Percentiles rank a stretch among this genome's conserved stretches.
These are phyloP conservation scores for Bolboschoenus planiculmis DNA, from an alignment of 176 grass and related monocot genomes.

Conservation along the genomic window DNA sequence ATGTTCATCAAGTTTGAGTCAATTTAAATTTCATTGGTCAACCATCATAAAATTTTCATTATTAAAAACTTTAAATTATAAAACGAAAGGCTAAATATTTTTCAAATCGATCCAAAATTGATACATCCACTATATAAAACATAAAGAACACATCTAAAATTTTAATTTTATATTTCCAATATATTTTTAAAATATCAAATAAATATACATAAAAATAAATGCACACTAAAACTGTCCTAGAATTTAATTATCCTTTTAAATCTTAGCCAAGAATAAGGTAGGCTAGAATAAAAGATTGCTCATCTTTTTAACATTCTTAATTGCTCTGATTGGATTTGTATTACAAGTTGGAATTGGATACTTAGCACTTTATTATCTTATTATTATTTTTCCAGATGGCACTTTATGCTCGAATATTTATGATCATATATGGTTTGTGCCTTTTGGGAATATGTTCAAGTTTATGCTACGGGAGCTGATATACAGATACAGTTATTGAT, in stretches of 20 bases:
- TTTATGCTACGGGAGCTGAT: neutral
- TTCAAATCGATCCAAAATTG: no score
- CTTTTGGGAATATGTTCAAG: neutral
- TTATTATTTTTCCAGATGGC: neutral
- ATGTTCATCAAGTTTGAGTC: neutral
- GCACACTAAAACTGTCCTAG: no score
- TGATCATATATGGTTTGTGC: neutral
- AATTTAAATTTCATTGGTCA: neutral
- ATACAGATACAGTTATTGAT: no score
- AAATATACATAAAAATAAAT: no score
- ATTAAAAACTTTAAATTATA: no score
- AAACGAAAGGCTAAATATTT: no score
- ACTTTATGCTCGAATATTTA: neutral
- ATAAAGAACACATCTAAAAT: no score
- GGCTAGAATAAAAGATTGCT: neutral
- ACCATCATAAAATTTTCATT: neutral
- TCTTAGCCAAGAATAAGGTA: neutral
- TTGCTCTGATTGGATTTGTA: neutral
- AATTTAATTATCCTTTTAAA: neutral
- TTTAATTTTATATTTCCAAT: no score
- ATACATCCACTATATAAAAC: no score
- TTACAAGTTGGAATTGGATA: constrained; percentile 4
- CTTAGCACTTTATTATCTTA: neutral
- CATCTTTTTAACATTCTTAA: neutral
- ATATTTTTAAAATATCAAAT: no score